Evolutionary conservation across 768 basidiomycete genomes (phyloP).

Genomic region (Pleurotus ostreatus): DNA sequence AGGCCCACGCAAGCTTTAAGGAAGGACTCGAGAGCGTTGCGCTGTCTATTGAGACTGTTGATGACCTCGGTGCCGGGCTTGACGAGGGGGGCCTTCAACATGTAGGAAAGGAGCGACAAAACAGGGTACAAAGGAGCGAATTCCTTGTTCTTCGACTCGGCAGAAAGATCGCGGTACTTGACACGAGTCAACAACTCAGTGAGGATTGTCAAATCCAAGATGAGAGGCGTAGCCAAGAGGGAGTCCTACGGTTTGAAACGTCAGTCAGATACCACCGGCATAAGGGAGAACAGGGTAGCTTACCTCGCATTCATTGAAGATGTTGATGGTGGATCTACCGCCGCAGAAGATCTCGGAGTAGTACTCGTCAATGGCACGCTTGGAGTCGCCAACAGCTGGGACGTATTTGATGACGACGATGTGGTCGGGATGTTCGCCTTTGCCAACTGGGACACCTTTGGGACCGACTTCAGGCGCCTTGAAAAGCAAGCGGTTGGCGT

Average conservation of each 20-base stretch:
- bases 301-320: conserved; percentile 97
- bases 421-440: conserved; percentile 98
- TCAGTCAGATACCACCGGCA: background rate
- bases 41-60: conserved; percentile 93
- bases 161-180: conserved; percentile 66
- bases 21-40: conserved; percentile 90
- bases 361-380: conserved; percentile 99
- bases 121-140: conserved; percentile 88
- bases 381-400: conserved; percentile 94
- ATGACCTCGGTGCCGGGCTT: conserved; percentile 93
- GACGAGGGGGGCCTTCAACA: conserved; percentile 98
- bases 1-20: conserved; percentile 92
- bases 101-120: conserved; percentile 89
- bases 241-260: conserved; percentile 60
- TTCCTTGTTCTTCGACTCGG: conserved; percentile 40
- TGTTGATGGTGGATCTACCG: conserved; percentile 89
- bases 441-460: conserved; percentile 49
- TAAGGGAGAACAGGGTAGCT: conserved; percentile 14
- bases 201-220: conserved; percentile 89
- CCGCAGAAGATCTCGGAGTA: conserved; percentile 98
- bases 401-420: conserved; percentile 97
- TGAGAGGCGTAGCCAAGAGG: conserved; percentile 91
- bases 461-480: conserved; percentile 65
- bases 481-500: conserved; percentile 84
- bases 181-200: conserved; percentile 93